Base-by-base conservation (phyloP, 1,139 yeast genomes). In the Suhomyces bribrorum region DNA sequence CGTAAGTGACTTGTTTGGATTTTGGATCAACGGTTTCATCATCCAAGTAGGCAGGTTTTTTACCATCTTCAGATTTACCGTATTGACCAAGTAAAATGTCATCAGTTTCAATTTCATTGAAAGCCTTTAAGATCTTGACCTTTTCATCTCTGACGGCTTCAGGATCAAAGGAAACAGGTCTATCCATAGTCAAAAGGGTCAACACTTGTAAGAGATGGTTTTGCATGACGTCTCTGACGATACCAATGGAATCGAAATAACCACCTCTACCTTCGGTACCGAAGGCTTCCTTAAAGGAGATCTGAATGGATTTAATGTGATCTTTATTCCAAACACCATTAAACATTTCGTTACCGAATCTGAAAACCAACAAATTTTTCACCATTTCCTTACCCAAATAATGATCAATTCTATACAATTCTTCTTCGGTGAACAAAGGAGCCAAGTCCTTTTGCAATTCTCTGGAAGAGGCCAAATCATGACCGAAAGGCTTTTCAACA, bases 241-340 rank as follows among this genome's bases (percentile, higher is more conserved):
- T 92, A 43, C 99, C 99, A 57, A 90, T 88, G 44, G 76, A 74
- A 66, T 94, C 97, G 59, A 94, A 92, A 71, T 92, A 92, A 27
- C 98, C 98, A 50, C 98, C 98, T 59, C 99, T 82, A 44, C 98
- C 98, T 66, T 92, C 97, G 32, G 98, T 92, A 43, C 98, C 98
- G 56, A 94, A 90, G 9, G 92, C 86, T 68, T 92, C 99, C 69
- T 94, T 94, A 73, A 92, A 90, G 15, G 92, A 77, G 50, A 92
- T 81, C 67, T 90, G 97, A 46, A 92, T 82, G 36, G 83, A 79
- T 46, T 81, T 75, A 57, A 92, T 81, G 63, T 78, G 83, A 49
- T 85, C 77, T 59, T 75, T 81, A 69, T 86, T 85, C 97, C 97
- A 92, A 39, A 86, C 79, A 16, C 95, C 87, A 57, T 78, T 78